Evolutionary conservation across 2,329 filamentous ascomycete species (phyloP), one percentile per base, ranked within the genome.

Genomic region (Aaosphaeria arxii): DNA sequence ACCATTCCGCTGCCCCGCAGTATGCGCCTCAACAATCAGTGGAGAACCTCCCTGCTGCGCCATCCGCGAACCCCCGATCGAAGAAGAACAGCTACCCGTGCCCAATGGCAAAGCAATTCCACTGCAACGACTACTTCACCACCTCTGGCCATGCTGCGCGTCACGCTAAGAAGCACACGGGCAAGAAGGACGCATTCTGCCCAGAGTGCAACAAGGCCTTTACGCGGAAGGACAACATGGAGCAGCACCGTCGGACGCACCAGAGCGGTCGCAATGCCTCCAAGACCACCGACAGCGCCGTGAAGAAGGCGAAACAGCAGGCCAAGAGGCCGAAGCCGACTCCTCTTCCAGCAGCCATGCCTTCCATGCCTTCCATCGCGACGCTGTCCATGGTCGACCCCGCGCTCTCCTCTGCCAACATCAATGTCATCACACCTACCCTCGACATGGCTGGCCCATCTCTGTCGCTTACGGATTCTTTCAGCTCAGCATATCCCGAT

Each of bases 61-160:
- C 69, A 78, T 52, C 58, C n/a, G 50, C 49, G 71, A 74, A 74
- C 50, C 53, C 62, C 1, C 58, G 67, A 2, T 63, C 72, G 28
- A 78, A 77, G 77, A 69, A 90, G 85, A 81, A 84, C 67, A 80
- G 85, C 49, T 90, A 88, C 59, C 86, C 86, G 1, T 91, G 87
- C 67, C 85, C 86, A 28, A 86, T 86, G 63, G 82, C 84, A 32
- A 86, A 89, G 53, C 80, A 79, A 44, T 86, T 84, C 58, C 81
- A 83, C 38, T 92, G 88, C 73, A 82, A 81, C 60, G 89, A 90
- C 74, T 89, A 84, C 7, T 92, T 92, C 66, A 91, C 88, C 49
- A 92, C 88, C 3, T 91, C 88, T 0, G 88, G 88, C 40, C 88
- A 92, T 61, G 87, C 89, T n/a, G 89, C 88, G 40, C 84, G 88